Evolutionary conservation across 1,139 yeast genomes (phyloP).

Genomic region (Debaryomycetaceae sp.): DNA sequence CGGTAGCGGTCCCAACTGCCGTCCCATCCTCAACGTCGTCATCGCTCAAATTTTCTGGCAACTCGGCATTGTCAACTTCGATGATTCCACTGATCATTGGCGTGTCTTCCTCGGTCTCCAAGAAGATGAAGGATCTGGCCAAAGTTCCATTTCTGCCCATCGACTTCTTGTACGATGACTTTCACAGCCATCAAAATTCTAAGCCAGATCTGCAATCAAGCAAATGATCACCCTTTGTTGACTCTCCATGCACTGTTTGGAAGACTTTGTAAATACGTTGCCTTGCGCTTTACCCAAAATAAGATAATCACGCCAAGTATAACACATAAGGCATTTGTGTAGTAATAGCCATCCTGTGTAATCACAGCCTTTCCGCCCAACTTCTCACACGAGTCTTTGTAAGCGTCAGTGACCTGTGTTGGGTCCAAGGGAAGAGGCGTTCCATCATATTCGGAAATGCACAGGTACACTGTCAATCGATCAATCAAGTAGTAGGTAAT

Average conservation of each 20-base stretch:
- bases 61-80: conserved; percentile 27
- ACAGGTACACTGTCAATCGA: conserved; percentile 61
- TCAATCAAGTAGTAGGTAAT: conserved; percentile 78
- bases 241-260: conserved; percentile 73
- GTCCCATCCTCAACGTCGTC: conserved; percentile 7
- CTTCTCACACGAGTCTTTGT: conserved; percentile 45
- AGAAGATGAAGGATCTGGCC: conserved; percentile 31
- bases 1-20: conserved; percentile 6
- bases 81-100: conserved; percentile 41
- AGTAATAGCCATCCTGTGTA: conserved; percentile 77
- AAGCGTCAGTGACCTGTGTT: conserved; percentile 22
- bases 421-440: conserved; percentile 7
- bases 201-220: not conserved
- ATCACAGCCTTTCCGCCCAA: conserved; percentile 54
- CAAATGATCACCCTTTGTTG: conserved; percentile 11
- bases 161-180: conserved; percentile 37
- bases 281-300: conserved; percentile 63
- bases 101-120: conserved; percentile 34
- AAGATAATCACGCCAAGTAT: conserved; percentile 62
- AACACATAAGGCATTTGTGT: conserved; percentile 71
- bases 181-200: conserved; percentile 10
- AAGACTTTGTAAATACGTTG: conserved; percentile 53
- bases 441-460: conserved; percentile 27
- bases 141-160: conserved; percentile 42
- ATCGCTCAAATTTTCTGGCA: conserved; percentile 4